Percentiles rank a stretch among this genome's conserved stretches.
Conservation (phyloP, 1,284 basidiomycete genomes). For the Cryptococcus jaspeensis region DNA sequence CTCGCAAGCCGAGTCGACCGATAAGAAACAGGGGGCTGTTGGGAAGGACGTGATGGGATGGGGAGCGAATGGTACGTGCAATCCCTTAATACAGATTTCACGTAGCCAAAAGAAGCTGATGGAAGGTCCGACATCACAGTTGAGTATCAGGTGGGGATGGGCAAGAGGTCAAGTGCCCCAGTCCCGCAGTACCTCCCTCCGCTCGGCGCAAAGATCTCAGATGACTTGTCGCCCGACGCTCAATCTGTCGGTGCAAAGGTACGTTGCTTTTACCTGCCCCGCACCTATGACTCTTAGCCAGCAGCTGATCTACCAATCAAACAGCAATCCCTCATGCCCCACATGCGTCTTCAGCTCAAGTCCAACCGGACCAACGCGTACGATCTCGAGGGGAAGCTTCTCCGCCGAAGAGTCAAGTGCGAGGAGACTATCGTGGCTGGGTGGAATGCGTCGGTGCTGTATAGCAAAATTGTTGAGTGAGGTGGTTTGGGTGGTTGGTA, state of each 20-base stretch:
- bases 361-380: conserved; percentile 55
- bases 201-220: conserved; percentile 52
- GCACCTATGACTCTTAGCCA: neutral
- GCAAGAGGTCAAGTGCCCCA: conserved; percentile 71
- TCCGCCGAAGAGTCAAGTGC: conserved; percentile 65
- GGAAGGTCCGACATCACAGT: conserved; percentile 19
- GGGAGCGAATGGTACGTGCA: conserved; percentile 50
- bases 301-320: neutral
- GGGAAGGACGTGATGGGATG: conserved; percentile 58
- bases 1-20: conserved; percentile 52
- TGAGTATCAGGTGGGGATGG: conserved; percentile 81
- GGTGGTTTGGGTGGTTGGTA: neutral
- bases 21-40: conserved; percentile 47
- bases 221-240: conserved; percentile 13
- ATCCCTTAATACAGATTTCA: neutral
- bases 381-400: conserved; percentile 65
- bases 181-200: conserved; percentile 62
- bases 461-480: conserved; percentile 63
- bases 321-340: conserved; percentile 49
- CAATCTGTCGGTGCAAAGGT: conserved; percentile 32
- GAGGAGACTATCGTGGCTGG: conserved; percentile 65
- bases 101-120: neutral
- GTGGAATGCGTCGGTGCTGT: conserved; percentile 63
- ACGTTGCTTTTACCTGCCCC: conserved; percentile 3
- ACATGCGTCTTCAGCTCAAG: conserved; percentile 52